These are phyloP conservation scores for Speleostelium caveatum DNA, from an alignment of 78 protist genomes.

Conservation along the genomic window DNA sequence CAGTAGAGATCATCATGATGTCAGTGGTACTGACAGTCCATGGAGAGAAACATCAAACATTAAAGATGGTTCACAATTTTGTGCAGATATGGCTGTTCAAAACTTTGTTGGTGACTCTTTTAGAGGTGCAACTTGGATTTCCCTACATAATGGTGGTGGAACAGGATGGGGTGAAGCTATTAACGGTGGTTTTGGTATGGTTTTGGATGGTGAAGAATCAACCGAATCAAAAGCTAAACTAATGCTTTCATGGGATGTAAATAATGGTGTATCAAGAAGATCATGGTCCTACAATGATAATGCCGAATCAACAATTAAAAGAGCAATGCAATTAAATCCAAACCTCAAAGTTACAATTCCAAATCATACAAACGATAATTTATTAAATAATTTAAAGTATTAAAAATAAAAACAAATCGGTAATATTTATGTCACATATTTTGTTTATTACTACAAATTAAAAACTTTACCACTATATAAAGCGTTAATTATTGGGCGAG, in stretches of 20 bases:
- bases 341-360: constrained; percentile 81
- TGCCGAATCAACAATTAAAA: constrained; percentile 80
- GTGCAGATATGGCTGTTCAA: constrained; percentile 95
- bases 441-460: too few species aligned
- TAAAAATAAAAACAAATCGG: background rate
- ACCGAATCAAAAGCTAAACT: constrained; percentile 62
- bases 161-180: constrained; percentile 96
- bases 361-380: constrained; percentile 66
- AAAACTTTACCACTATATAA: constrained; percentile 54
- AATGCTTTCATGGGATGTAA: constrained; percentile 96
- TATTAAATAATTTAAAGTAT: constrained; percentile 15
- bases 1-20: constrained; percentile 96
- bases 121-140: constrained; percentile 94
- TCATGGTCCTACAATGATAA: constrained; percentile 87
- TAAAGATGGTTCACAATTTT: constrained; percentile 87
- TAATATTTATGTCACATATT: too few species aligned
- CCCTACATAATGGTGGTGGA: constrained; percentile 93
- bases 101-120: constrained; percentile 90
- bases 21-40: constrained; percentile 94
- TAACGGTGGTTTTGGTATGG: constrained; percentile 97
- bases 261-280: constrained; percentile 91
- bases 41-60: constrained; percentile 94
- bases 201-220: constrained; percentile 91
- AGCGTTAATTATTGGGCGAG: constrained; percentile 33
- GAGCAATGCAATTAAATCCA: constrained; percentile 85